Conservation (phyloP, 78 protist genomes). For the Dictyostelium capitatum region DNA sequence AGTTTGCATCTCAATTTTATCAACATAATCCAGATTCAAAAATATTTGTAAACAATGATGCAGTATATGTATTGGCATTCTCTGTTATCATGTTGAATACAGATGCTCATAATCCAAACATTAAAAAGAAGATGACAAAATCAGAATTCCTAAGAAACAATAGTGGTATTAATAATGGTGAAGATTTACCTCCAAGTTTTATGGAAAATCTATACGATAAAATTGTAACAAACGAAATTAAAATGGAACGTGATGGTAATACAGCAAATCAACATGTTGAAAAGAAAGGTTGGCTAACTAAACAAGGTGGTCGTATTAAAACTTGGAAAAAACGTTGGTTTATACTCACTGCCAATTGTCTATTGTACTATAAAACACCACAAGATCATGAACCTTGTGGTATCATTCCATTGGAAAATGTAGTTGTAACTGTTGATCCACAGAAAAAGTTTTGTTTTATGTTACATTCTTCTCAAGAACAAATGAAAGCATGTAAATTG, state of each 20-base stretch:
- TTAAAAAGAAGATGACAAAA: constrained; percentile 89
- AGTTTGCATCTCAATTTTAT: constrained; percentile 95
- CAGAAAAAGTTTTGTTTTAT: constrained; percentile 76
- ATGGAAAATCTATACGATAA: constrained; percentile 86
- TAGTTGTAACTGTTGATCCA: constrained; percentile 48
- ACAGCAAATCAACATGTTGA: constrained; percentile 65
- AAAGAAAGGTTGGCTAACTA: constrained; percentile 88
- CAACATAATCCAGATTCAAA: constrained; percentile 81
- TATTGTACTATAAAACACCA: constrained; percentile 83
- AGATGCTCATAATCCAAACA: constrained; percentile 91
- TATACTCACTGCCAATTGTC: constrained; percentile 76
- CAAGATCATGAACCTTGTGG: constrained; percentile 86
- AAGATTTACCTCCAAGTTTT: constrained; percentile 72
- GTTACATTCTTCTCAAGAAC: constrained; percentile 59
- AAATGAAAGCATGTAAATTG: constrained; percentile 83
- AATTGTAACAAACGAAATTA: constrained; percentile 84
- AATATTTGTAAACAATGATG: constrained; percentile 49
- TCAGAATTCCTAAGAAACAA: constrained; percentile 65
- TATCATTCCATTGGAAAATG: constrained; percentile 83
- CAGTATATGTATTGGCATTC: constrained; percentile 86
- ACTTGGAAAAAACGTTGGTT: constrained; percentile 91
- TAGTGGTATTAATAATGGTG: constrained; percentile 83
- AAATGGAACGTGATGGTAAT: constrained; percentile 84
- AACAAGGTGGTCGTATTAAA: constrained; percentile 87
- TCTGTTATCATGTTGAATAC: constrained; percentile 92